Conservation (phyloP, 2,329 filamentous ascomycete species). For the Coniochaeta pulveracea region DNA sequence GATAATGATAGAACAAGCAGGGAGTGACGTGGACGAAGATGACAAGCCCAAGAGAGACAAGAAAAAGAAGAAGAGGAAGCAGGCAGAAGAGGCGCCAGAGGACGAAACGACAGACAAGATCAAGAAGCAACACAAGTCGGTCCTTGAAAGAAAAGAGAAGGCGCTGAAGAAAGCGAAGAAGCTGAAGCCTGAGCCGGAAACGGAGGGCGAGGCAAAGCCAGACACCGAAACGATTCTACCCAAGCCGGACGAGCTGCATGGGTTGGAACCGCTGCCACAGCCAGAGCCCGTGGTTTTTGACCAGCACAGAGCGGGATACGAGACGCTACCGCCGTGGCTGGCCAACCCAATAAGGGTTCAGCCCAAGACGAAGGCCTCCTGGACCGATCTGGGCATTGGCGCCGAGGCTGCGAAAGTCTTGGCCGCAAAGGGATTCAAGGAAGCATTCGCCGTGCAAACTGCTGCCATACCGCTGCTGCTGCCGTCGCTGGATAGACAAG, state of each 20-base stretch:
- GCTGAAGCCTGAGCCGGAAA: constrained; percentile 20
- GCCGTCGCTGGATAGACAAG: constrained; percentile 48
- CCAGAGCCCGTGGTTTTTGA: constrained; percentile 51
- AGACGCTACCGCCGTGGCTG: constrained; percentile 73
- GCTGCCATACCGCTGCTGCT: constrained; percentile 72
- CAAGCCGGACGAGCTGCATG: constrained; percentile 43
- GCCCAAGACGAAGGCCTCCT: constrained; percentile 46
- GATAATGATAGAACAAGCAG: background rate
- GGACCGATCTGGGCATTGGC: constrained; percentile 52
- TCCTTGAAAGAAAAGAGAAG: constrained; percentile 45
- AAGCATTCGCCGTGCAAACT: constrained; percentile 71
- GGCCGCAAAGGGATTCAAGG: constrained; percentile 53
- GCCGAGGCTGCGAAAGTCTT: constrained; percentile 50
- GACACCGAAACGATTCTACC: constrained; percentile 10
- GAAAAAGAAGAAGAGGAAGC: constrained; percentile 19
- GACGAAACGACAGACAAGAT: constrained; percentile 15
- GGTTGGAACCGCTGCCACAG: constrained; percentile 73
- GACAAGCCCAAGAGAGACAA: constrained; percentile 1
- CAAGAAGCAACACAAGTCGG: constrained; percentile 29
- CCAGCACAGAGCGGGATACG: constrained; percentile 53
- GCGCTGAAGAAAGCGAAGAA: constrained; percentile 32
- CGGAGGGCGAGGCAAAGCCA: constrained; percentile 13
- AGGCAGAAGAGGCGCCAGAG: constrained; percentile 15
- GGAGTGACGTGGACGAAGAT: background rate
- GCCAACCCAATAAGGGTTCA: constrained; percentile 61